Evolutionary conservation across 1,284 basidiomycete species (phyloP), one percentile per base, ranked within the genome.

Genomic region (Puccinia horiana): DNA sequence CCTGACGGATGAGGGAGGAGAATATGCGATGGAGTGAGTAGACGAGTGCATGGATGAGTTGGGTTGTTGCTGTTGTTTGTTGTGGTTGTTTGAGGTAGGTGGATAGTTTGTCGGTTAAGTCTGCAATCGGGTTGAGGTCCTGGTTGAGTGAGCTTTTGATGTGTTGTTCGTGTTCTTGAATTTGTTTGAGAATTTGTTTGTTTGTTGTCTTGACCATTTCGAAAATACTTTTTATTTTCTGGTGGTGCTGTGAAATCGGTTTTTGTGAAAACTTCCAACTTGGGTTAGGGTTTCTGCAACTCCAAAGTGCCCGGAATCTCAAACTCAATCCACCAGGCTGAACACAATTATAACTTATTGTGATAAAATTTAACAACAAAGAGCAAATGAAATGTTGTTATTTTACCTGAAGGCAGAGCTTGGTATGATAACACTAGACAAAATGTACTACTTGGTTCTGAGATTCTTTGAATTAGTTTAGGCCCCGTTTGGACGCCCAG

Each of bases 11-110:
- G 42, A 93, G 87, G 37, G 90, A 85, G 5, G 93, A 91, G 86
- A 94, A 95, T 23, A 92, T 89, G 40, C 94, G 89, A 87, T 96
- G 95, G 29, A 93, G 87, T 0, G 94, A 91, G 88, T 95, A 96
- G 14, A 94, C 89, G 0, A 91, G 91, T 85, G 92, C 94, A 81
- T 92, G 92, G 14, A 91, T 90, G 52, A 91, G 88, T 35, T 29
- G 58, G 29, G 6, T 14, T 54, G 52, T 26, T 29, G 58, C 9
- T 61, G 29, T 6, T 16, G 18, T 14, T 83, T 90, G 88, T 0
- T 91, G 87, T 88, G 83, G 23, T 26, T 35, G 90, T 26, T 76
- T 40, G 29, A 61, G 35, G 18, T 20, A 35, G 14, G 42, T 42
- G 0, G 81, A 44, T 4, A 83, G 56, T 49, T 93, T 87, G 20